Evolutionary conservation across 2,329 filamentous ascomycete species (phyloP).

Genomic region (Sporothrix dimorphospora): DNA sequence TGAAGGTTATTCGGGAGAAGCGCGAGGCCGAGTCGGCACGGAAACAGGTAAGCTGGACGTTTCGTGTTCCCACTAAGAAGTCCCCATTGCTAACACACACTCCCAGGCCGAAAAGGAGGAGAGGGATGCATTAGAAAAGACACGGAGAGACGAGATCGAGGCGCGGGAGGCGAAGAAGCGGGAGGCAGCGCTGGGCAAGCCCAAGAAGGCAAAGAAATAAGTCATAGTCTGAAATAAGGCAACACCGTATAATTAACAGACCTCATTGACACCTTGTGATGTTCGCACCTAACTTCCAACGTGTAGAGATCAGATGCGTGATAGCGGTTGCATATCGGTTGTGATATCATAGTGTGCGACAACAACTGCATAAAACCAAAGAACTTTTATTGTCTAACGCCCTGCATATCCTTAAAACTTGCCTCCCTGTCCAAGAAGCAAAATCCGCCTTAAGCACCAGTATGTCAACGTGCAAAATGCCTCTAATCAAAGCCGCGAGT

Average conservation of each 20-base stretch:
- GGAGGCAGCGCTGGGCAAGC: slow-evolving; percentile 54
- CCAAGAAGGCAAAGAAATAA: slow-evolving; percentile 48
- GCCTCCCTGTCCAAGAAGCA: background rate
- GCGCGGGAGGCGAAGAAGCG: slow-evolving; percentile 60
- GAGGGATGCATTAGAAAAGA: slow-evolving; percentile 55
- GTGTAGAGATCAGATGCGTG: background rate
- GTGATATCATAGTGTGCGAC: background rate
- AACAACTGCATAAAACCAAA: slow-evolving; percentile 30
- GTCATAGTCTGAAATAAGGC: background rate
- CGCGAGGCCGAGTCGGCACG: slow-evolving; percentile 80
- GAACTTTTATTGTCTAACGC: background rate
- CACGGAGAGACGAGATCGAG: slow-evolving; percentile 55
- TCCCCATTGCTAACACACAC: slow-evolving; percentile 35
- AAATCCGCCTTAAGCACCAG: background rate
- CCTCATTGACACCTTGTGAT: background rate
- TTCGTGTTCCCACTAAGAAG: background rate
- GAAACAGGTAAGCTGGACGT: slow-evolving; percentile 67
- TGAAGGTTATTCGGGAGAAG: slow-evolving; percentile 82
- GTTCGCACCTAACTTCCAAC: background rate
- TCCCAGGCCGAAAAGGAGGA: slow-evolving; percentile 61
- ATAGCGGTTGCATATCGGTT: background rate
- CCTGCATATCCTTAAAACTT: background rate
- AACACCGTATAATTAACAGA: background rate
- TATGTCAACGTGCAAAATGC: background rate
- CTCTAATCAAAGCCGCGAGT: background rate